Percentiles rank a stretch among this genome's conserved stretches.
Evolutionary conservation across 306 rosid genomes (phyloP).

Genomic region (Hippophae rhamnoides): DNA sequence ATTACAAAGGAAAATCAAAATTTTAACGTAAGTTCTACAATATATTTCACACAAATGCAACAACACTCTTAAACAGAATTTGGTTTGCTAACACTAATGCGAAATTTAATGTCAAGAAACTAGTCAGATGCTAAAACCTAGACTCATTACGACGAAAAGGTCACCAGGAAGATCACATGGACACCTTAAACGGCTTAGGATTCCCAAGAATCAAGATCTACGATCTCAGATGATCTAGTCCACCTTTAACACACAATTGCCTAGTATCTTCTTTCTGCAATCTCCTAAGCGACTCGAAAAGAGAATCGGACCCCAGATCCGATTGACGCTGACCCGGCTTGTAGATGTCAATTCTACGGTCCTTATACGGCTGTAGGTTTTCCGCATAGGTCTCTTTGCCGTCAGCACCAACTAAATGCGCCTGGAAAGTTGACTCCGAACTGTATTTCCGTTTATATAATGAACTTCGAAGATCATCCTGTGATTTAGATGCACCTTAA

Average conservation of each 20-base stretch:
- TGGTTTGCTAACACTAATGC: too few species aligned
- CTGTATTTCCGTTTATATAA: conserved; percentile 4
- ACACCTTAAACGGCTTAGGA: conserved; percentile 8
- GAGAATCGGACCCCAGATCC: neutral
- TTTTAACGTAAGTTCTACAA: too few species aligned
- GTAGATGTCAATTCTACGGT: conserved; percentile 6
- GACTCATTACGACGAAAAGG: conserved; percentile 6
- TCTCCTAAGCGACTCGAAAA: conserved; percentile 1
- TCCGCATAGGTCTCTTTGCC: conserved; percentile 20
- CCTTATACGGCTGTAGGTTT: conserved; percentile 10
- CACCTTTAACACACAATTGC: neutral
- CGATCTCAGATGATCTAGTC: conserved; percentile 8
- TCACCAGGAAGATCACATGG: conserved; percentile 13
- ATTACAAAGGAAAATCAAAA: too few species aligned
- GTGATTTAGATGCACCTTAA: neutral
- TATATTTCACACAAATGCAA: too few species aligned
- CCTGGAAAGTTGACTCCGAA: conserved; percentile 13
- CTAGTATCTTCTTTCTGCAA: conserved; percentile 4
- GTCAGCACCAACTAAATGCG: conserved; percentile 9
- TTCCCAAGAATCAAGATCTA: conserved; percentile 24
- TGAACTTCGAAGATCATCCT: conserved; percentile 25
- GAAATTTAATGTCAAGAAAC: too few species aligned
- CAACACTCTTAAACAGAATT: too few species aligned
- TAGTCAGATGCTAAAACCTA: neutral
- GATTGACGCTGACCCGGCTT: neutral